Percentiles rank a stretch among this genome's conserved stretches.
phyloP scores from a whole-genome alignment of 768 basidiomycete species.

The Agaricus subrufescens region DNA sequence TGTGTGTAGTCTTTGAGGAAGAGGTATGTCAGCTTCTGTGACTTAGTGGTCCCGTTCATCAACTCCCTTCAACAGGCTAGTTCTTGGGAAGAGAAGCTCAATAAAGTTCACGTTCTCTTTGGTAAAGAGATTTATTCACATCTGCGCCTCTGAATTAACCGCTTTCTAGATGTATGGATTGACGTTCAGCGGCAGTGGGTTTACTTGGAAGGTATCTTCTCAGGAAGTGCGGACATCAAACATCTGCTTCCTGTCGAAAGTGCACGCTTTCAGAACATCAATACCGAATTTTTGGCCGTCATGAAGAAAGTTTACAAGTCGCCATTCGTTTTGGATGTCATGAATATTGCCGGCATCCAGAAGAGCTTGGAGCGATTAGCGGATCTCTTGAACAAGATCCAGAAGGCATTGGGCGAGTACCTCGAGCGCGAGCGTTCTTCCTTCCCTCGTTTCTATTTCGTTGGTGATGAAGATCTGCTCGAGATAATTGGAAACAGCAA shows the following conservation, averaged over 20 bases:
- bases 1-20: slow-evolving; percentile 73
- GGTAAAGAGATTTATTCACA: slow-evolving; percentile 40
- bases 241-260: slow-evolving; percentile 96
- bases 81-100: slow-evolving; percentile 96
- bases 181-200: slow-evolving; percentile 99
- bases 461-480: slow-evolving; percentile 96
- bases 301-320: slow-evolving; percentile 99
- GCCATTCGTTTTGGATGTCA: slow-evolving; percentile 93
- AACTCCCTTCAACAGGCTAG: slow-evolving; percentile 46
- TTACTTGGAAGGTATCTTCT: slow-evolving; percentile 98
- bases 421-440: slow-evolving; percentile 95
- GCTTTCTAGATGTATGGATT: slow-evolving; percentile 88
- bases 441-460: slow-evolving; percentile 99
- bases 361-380: slow-evolving; percentile 96
- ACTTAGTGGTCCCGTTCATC: slow-evolving; percentile 7
- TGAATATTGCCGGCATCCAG: slow-evolving; percentile 94
- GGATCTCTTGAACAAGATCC: slow-evolving; percentile 95
- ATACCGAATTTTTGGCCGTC: slow-evolving; percentile 93
- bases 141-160: slow-evolving; percentile 7
- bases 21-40: slow-evolving; percentile 42
- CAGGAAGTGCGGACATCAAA: slow-evolving; percentile 99
- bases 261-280: slow-evolving; percentile 98
- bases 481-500: slow-evolving; percentile 99
- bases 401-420: slow-evolving; percentile 98
- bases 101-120: slow-evolving; percentile 93